Evolutionary conservation across 352 stramenopile species (phyloP).

Genomic region (Globisporangium lucens): DNA sequence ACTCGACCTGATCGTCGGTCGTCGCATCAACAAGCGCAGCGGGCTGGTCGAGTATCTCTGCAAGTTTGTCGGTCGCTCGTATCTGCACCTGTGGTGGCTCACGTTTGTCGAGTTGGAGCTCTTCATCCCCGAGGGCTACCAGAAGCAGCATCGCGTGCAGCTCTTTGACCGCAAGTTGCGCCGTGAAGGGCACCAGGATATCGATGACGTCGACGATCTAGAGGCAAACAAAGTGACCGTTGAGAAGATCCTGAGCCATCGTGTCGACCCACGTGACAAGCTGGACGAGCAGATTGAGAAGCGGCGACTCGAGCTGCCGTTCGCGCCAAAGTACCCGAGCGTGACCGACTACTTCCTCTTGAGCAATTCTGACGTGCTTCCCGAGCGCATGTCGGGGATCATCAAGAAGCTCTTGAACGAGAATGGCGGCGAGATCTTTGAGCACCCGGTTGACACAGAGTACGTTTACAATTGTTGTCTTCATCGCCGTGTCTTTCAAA

Average conservation of each 20-base stretch:
- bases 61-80: conserved; percentile 87
- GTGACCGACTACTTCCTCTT: conserved; percentile 84
- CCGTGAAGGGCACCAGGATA: conserved; percentile 78
- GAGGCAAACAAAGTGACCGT: conserved; percentile 86
- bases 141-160: conserved; percentile 83
- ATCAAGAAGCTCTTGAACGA: conserved; percentile 82
- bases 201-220: conserved; percentile 86
- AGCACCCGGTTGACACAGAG: conserved; percentile 74
- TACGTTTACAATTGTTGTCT: conserved; percentile 21
- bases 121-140: conserved; percentile 82
- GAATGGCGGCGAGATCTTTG: conserved; percentile 79
- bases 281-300: conserved; percentile 85
- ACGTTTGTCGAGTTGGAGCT: conserved; percentile 85
- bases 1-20: conserved; percentile 82
- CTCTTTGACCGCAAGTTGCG: conserved; percentile 81
- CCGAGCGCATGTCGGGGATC: conserved; percentile 74
- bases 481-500: neutral
- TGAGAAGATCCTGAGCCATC: conserved; percentile 87
- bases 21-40: conserved; percentile 71
- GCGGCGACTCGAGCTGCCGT: conserved; percentile 46
- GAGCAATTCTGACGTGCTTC: conserved; percentile 62
- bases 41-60: conserved; percentile 80
- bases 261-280: conserved; percentile 74
- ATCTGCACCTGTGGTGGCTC: conserved; percentile 87
- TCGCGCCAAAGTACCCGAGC: conserved; percentile 55